These are phyloP conservation scores for Lentinula boryana DNA, from an alignment of 768 basidiomycete species.

Conservation along the genomic window DNA sequence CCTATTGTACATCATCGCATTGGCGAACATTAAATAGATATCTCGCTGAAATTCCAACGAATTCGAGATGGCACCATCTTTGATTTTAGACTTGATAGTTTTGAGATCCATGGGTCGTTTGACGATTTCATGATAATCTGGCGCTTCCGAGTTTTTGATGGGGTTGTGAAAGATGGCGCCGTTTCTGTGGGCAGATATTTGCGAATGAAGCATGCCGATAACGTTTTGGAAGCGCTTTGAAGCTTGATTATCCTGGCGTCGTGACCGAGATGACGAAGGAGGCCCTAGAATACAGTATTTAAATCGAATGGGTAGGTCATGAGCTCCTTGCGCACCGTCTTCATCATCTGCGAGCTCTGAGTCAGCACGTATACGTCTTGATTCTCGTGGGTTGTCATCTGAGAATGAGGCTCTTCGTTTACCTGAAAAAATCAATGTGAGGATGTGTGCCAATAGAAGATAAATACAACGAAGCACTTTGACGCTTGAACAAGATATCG, in stretches of 20 bases:
- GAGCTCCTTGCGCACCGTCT: constrained; percentile 37
- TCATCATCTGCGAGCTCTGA: constrained; percentile 66
- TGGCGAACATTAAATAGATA: constrained; percentile 90
- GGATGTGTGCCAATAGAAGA: neutral
- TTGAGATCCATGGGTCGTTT: constrained; percentile 96
- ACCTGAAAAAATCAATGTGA: constrained; percentile 24
- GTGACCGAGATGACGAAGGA: constrained; percentile 22
- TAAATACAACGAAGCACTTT: neutral
- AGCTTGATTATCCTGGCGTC: constrained; percentile 43
- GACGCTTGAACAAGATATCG: neutral
- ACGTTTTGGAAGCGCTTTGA: constrained; percentile 77
- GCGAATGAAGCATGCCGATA: constrained; percentile 73
- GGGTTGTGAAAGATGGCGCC: constrained; percentile 90
- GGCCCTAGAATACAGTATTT: constrained; percentile 19
- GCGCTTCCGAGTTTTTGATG: constrained; percentile 82
- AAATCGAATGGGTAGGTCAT: neutral
- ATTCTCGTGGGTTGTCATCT: constrained; percentile 44
- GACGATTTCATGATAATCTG: constrained; percentile 89
- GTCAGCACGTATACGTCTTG: constrained; percentile 41
- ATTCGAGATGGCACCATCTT: constrained; percentile 75
- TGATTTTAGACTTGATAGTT: constrained; percentile 81
- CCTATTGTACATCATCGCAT: constrained; percentile 95
- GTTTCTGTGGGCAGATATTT: constrained; percentile 80
- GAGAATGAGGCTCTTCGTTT: constrained; percentile 62
- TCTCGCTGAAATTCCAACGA: constrained; percentile 89